Conservation (phyloP, 495 filamentous ascomycete genomes). For the Hyaloscypha bicolor region DNA sequence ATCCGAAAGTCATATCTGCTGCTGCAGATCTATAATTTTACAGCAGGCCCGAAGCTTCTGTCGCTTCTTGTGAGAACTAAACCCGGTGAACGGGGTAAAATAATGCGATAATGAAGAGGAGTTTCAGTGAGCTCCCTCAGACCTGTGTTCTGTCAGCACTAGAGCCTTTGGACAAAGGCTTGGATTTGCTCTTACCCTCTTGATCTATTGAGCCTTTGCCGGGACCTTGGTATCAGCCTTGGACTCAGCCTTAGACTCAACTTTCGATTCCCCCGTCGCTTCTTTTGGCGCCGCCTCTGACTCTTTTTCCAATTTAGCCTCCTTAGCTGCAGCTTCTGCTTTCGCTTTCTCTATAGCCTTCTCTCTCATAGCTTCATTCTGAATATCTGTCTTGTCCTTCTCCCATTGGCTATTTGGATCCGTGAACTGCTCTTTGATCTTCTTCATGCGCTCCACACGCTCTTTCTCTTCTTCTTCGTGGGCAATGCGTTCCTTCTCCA, state of each 20-base stretch:
- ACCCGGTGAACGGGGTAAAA: background rate
- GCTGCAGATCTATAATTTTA: constrained; percentile 14
- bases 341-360: constrained; percentile 27
- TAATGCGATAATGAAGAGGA: constrained; percentile 4
- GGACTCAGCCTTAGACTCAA: constrained; percentile 32
- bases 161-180: background rate
- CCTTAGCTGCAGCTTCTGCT: constrained; percentile 2
- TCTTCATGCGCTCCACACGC: constrained; percentile 61
- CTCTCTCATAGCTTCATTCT: constrained; percentile 58
- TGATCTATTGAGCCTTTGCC: constrained; percentile 29
- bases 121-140: constrained; percentile 2
- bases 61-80: constrained; percentile 4
- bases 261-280: constrained; percentile 15
- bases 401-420: constrained; percentile 76
- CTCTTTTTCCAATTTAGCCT: constrained; percentile 6
- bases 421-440: constrained; percentile 72
- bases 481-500: constrained; percentile 77
- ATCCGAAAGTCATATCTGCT: background rate
- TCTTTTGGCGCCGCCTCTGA: constrained; percentile 12
- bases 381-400: constrained; percentile 75
- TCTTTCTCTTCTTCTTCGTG: constrained; percentile 76
- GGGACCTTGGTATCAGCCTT: constrained; percentile 32
- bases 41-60: constrained; percentile 3
- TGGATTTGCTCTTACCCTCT: background rate
- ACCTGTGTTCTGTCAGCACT: background rate